These are phyloP conservation scores for Cavenderia fasciculata DNA, from an alignment of 78 protist species.

Conservation along the genomic window DNA sequence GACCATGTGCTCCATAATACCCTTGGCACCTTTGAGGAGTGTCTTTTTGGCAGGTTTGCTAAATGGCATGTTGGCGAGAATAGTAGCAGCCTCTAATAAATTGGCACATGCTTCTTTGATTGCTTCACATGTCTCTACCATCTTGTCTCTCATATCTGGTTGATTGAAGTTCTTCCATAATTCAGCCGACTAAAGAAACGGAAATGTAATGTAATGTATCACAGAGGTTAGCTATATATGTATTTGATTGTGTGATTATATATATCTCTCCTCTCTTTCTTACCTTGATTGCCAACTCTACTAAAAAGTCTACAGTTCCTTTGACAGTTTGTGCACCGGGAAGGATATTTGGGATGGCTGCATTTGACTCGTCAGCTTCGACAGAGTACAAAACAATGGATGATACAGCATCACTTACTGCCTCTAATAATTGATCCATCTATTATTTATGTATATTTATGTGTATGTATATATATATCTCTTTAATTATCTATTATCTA, in stretches of 20 bases:
- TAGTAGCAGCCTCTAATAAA: slow-evolving; percentile 51
- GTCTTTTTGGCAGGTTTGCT: slow-evolving; percentile 67
- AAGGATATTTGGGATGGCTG: slow-evolving; percentile 75
- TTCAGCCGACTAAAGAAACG: slow-evolving; percentile 21
- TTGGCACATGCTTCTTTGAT: slow-evolving; percentile 34
- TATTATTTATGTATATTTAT: background rate
- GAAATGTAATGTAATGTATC: too few species aligned
- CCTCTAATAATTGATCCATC: slow-evolving; percentile 75
- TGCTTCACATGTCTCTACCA: slow-evolving; percentile 45
- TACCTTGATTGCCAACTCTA: slow-evolving; percentile 49
- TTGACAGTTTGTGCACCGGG: slow-evolving; percentile 77
- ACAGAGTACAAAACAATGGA: slow-evolving; percentile 76
- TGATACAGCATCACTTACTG: slow-evolving; percentile 78
- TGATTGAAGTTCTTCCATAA: slow-evolving; percentile 71
- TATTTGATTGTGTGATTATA: background rate
- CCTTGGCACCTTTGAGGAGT: slow-evolving; percentile 58
- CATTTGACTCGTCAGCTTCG: slow-evolving; percentile 70
- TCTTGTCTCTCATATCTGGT: slow-evolving; percentile 50
- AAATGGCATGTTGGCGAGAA: slow-evolving; percentile 73
- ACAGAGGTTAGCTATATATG: too few species aligned
- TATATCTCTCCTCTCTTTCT: too few species aligned
- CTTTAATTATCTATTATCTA: too few species aligned
- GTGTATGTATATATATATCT: too few species aligned
- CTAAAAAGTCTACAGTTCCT: slow-evolving; percentile 61
- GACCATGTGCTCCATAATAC: slow-evolving; percentile 78